A percentile compares a stretch with the other conserved stretches of the same genome.
phyloP scores from a whole-genome alignment of 768 basidiomycete species.

The Leccinum boreale region DNA sequence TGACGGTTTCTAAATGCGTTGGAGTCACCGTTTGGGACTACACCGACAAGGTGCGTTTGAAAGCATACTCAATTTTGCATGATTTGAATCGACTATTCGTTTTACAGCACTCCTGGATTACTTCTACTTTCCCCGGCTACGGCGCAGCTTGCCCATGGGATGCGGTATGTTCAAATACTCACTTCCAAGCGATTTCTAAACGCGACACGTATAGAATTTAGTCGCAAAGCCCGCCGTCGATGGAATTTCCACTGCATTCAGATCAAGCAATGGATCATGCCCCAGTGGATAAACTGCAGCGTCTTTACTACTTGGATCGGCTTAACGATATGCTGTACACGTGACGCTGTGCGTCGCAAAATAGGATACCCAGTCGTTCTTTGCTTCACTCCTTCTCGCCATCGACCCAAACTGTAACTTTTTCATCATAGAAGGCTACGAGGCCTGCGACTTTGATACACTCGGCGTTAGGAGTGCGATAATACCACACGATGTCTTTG shows the following conservation, averaged over 20 bases:
- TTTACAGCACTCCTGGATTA: conserved; percentile 16
- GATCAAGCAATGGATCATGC: background rate
- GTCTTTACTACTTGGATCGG: background rate
- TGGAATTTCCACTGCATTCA: conserved; percentile 10
- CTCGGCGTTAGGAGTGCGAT: conserved; percentile 51
- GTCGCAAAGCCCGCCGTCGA: conserved; percentile 11
- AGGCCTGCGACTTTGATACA: conserved; percentile 48
- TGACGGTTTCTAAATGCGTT: conserved; percentile 41
- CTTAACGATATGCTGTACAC: conserved; percentile 3
- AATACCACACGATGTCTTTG: conserved; percentile 63
- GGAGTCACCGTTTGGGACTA: conserved; percentile 42
- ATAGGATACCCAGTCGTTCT: conserved; percentile 7
- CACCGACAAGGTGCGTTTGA: conserved; percentile 30
- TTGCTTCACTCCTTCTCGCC: conserved; percentile 42
- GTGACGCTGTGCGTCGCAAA: background rate
- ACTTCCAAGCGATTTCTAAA: background rate
- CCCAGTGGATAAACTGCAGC: background rate
- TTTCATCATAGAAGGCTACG: conserved; percentile 64
- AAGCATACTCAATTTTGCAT: conserved; percentile 11
- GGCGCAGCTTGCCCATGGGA: conserved; percentile 20
- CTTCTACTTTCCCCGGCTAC: background rate
- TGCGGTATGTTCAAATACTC: conserved; percentile 1
- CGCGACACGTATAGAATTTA: conserved; percentile 6
- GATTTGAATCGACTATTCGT: background rate
- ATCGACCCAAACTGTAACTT: conserved; percentile 63